Evolutionary conservation across 2,329 filamentous ascomycete genomes (phyloP).

Genomic region (Phyllosticta citrichinensis): DNA sequence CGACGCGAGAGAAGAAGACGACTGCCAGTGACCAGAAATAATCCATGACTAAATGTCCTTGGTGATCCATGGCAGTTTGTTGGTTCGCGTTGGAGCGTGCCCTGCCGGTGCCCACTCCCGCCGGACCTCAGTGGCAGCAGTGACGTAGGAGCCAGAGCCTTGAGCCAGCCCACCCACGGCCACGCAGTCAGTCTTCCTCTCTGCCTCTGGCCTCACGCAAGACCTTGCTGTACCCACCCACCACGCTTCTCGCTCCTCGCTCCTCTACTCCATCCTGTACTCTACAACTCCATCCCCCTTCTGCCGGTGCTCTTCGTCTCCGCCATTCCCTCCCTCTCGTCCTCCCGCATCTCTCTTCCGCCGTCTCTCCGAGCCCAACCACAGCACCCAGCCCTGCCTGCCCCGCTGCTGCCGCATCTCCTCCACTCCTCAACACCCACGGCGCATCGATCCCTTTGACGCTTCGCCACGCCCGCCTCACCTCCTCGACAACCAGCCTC

Average conservation of each 20-base stretch:
- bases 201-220: too few species aligned
- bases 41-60: background rate
- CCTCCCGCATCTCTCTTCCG: background rate
- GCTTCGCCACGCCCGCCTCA: background rate
- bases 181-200: too few species aligned
- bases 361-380: background rate
- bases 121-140: background rate
- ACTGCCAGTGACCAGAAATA: background rate
- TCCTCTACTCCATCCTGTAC: background rate
- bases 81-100: background rate
- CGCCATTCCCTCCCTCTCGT: too few species aligned
- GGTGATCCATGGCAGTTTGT: too few species aligned
- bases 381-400: slow-evolving; percentile 1
- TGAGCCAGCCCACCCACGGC: too few species aligned
- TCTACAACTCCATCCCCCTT: background rate
- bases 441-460: background rate
- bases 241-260: too few species aligned
- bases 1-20: too few species aligned
- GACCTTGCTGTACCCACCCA: too few species aligned
- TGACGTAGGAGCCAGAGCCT: background rate
- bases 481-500: slow-evolving; percentile 1
- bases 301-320: too few species aligned
- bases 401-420: slow-evolving; percentile 7
- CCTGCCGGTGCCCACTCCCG: too few species aligned
- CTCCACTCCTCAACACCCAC: background rate